A percentile compares a stretch with the other conserved stretches of the same genome.
phyloP scores from a whole-genome alignment of 2,329 filamentous ascomycete species.

The Dendryphion nanum region DNA sequence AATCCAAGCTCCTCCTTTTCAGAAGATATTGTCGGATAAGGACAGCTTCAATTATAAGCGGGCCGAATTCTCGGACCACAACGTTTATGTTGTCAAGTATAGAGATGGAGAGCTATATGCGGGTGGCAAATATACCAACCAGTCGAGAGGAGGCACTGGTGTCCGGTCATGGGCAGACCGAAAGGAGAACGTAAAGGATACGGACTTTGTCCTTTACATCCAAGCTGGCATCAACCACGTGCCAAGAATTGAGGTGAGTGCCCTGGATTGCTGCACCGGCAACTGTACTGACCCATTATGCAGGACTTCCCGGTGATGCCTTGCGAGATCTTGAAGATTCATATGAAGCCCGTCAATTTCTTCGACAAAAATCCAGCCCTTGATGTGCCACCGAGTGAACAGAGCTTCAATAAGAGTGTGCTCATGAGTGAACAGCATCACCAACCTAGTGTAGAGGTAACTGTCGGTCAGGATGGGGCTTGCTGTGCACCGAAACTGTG shows the following conservation, averaged over 20 bases:
- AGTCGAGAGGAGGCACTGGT: conserved; percentile 53
- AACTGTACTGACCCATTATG: conserved; percentile 2
- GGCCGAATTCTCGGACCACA: conserved; percentile 58
- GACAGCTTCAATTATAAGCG: conserved; percentile 57
- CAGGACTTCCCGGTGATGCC: conserved; percentile 60
- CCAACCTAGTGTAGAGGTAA: conserved; percentile 36
- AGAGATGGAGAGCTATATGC: conserved; percentile 59
- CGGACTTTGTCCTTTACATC: conserved; percentile 57
- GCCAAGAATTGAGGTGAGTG: conserved; percentile 46
- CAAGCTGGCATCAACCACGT: conserved; percentile 61
- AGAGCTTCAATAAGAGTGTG: conserved; percentile 46
- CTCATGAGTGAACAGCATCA: conserved; percentile 38
- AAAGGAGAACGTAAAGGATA: conserved; percentile 55
- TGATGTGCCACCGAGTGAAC: conserved; percentile 56
- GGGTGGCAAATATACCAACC: conserved; percentile 60
- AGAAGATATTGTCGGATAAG: conserved; percentile 52
- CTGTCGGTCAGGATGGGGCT: conserved; percentile 33
- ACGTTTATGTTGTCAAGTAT: conserved; percentile 59
- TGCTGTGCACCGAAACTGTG: conserved; percentile 40
- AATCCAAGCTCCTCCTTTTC: conserved; percentile 49
- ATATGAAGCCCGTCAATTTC: conserved; percentile 59
- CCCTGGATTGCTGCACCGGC: background rate
- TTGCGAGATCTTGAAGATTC: conserved; percentile 56
- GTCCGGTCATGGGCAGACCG: conserved; percentile 51
- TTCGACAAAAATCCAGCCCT: conserved; percentile 59